Evolutionary conservation across 73 alveolate genomes (phyloP).

Genomic region (Paraurostyla sp.): DNA sequence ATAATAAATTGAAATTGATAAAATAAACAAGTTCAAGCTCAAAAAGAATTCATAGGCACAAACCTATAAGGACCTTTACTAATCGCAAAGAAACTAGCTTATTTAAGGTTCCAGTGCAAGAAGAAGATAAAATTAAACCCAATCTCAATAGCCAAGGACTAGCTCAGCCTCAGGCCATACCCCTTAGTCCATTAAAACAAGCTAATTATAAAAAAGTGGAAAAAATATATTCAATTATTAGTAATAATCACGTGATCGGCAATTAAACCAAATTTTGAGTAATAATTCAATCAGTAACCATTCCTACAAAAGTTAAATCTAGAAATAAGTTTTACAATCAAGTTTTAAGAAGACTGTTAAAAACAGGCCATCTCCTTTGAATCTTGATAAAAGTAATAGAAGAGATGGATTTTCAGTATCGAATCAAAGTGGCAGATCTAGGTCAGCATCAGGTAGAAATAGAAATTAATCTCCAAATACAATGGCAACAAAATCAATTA

Average conservation of each 20-base stretch:
- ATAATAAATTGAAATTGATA: neutral
- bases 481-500: no score
- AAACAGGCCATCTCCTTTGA: conserved; percentile 9
- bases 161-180: neutral
- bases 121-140: neutral
- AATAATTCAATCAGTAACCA: neutral
- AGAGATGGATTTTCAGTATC: no score
- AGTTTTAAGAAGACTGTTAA: neutral
- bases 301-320: neutral
- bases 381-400: neutral
- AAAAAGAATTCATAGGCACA: neutral
- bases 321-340: neutral
- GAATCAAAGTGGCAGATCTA: no score
- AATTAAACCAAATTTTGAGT: neutral
- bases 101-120: neutral
- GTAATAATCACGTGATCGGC: neutral
- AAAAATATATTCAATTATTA: neutral
- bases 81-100: neutral
- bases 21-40: neutral
- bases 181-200: neutral
- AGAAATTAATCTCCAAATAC: no score
- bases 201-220: neutral
- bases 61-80: conserved; percentile 24
- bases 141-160: neutral
- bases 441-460: no score